Evolutionary conservation across 495 filamentous ascomycete species (phyloP), one percentile per base, ranked within the genome.

Genomic region (Xylaria intraflava): DNA sequence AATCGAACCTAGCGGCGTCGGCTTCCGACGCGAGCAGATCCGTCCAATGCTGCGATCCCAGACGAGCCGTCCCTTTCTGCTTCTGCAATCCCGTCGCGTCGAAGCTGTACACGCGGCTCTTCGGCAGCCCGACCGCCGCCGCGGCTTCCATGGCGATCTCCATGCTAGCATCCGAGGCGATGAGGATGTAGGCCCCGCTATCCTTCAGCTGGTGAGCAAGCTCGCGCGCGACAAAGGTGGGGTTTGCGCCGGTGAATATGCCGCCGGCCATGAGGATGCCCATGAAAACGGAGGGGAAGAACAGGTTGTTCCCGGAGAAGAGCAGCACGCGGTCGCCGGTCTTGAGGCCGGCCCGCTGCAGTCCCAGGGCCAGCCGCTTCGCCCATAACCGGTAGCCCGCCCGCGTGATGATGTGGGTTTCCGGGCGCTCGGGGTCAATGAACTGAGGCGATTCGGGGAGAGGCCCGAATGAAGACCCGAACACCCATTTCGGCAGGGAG

Each of bases 221-320:
- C 44, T 67, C 89, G 6, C 85, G 67, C 0, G 78, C 70, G 0
- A 87, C 84, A 57, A 81, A 89, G n/a, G 72, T 77, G 1, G 89
- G 89, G 56, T 91, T 91, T 4, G 87, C 87, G 20, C 87, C 88
- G 14, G 82, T 83, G 67, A 91, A 92, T 49, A 90, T 75, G 5
- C 86, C 87, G 3, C 89, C 88, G 0, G 89, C 86, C 76, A 88
- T 88, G 30, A 88, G 72, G 20, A 86, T 73, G 14, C 87, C 89
- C 60, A 89, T 72, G 57, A 91, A 80, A 1, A 89, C 67, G 9
- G 82, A 74, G 0, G 89, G 84, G 64, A 85, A 89, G 73, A 84
- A 88, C 42, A 93, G 65, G 58, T 80, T 79, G 62, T 90, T 90
- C 22, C 78, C 78, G 2, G 84, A 84, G 66, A 83, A 88, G 16